These are phyloP conservation scores for Didymella keratinophila DNA, from an alignment of 2,329 filamentous ascomycete genomes.

Conservation along the genomic window DNA sequence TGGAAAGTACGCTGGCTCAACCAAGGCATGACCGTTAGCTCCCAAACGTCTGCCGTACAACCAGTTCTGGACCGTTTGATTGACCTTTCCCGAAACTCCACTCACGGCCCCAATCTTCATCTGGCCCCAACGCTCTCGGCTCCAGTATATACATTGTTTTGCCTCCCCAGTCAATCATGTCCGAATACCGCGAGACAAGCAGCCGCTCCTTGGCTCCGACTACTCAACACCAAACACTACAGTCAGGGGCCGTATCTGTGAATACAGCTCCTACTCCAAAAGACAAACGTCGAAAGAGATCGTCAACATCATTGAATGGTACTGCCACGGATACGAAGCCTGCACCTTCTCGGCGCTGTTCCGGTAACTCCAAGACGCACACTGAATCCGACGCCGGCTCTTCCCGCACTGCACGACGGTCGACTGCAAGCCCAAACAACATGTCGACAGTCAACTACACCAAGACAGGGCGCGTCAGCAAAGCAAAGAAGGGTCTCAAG, in stretches of 20 bases:
- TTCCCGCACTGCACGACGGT: constrained; percentile 44
- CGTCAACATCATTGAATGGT: constrained; percentile 42
- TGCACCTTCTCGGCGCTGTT: constrained; percentile 39
- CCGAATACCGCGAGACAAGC: constrained; percentile 43
- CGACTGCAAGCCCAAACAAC: constrained; percentile 41
- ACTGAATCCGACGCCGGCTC: constrained; percentile 37
- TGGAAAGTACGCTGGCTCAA: constrained; percentile 37
- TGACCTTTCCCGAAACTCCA: constrained; percentile 38
- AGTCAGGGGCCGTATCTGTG: constrained; percentile 32
- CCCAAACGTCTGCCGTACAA: constrained; percentile 42
- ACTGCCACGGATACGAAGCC: constrained; percentile 32
- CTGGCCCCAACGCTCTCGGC: constrained; percentile 35
- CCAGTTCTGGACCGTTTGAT: constrained; percentile 44
- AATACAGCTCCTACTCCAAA: constrained; percentile 24
- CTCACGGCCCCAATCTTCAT: constrained; percentile 45
- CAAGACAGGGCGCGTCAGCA: constrained; percentile 57
- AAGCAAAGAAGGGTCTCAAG: constrained; percentile 57
- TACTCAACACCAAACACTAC: constrained; percentile 30
- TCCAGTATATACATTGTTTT: constrained; percentile 44
- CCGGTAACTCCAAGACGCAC: constrained; percentile 33
- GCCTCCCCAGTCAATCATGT: constrained; percentile 43
- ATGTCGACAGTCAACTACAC: constrained; percentile 52
- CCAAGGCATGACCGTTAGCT: constrained; percentile 44
- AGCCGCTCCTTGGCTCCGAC: constrained; percentile 42
- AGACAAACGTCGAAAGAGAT: constrained; percentile 30